Evolutionary conservation across 805 yeast genomes (phyloP).

Genomic region (Wickerhamiella spandovensis): DNA sequence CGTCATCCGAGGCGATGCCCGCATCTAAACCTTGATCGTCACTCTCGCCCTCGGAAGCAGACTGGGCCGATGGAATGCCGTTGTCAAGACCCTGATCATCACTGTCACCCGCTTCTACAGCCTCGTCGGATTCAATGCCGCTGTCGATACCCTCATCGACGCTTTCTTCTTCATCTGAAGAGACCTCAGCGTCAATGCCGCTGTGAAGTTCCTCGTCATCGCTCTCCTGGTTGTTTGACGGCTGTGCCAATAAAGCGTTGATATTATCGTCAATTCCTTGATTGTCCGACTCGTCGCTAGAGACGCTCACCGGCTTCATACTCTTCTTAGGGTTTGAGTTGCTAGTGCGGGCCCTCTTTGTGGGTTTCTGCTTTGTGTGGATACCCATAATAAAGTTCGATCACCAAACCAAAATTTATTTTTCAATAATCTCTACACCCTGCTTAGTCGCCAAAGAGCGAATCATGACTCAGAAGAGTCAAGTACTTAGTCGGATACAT

Average conservation of each 20-base stretch:
- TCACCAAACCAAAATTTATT: background rate
- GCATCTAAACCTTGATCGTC: slow-evolving; percentile 15
- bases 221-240: background rate
- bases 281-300: background rate
- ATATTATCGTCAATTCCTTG: background rate
- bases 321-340: background rate
- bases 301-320: background rate
- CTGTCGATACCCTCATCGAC: slow-evolving; percentile 14
- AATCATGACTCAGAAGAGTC: background rate
- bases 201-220: background rate
- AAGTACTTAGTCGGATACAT: too few relatives aligned
- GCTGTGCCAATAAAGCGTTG: background rate
- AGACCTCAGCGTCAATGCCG: background rate
- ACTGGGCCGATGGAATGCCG: background rate
- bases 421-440: background rate
- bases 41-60: slow-evolving; percentile 12
- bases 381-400: background rate
- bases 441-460: background rate
- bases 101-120: slow-evolving; percentile 8
- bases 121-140: slow-evolving; percentile 3
- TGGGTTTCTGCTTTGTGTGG: background rate
- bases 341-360: background rate
- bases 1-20: slow-evolving; percentile 3
- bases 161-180: slow-evolving; percentile 11
- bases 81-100: background rate